Evolutionary conservation across 2,329 filamentous ascomycete genomes (phyloP), one percentile per base, ranked within the genome.

Genomic region (Zelopaecilomyces penicillatus): DNA sequence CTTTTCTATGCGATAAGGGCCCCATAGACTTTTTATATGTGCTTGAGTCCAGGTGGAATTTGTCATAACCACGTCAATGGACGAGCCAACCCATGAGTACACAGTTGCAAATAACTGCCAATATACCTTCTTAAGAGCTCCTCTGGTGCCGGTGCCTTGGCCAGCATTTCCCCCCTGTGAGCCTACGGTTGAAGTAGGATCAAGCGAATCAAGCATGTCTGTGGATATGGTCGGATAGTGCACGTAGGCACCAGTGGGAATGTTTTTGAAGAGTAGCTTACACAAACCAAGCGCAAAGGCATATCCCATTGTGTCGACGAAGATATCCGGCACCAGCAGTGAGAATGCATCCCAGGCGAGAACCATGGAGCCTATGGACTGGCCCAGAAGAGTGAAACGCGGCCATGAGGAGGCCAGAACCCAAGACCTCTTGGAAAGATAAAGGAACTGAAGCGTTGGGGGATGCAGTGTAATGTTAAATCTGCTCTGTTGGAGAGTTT

Each of bases 141-240:
- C 91, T 48, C 78, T 82, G 29, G 75, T 57, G 1, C 91, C 91
- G 30, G 71, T 74, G 3, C 89, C 91, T 44, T 85, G 76, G 30
- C 91, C 90, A 4, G 90, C 86, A 61, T 97, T 93, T 45, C 95
- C 73, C 3, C 91, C 85, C 65, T 78, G 83, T 44, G 62, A 63
- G 10, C 82, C 85, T 39, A 71, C 76, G 31, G 65, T 50, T 2
- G 73, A 76, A 6, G 62, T 63, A 6, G 85, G 79, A 53, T 89
- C 79, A 4, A 96, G 78, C 12, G 87, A 91, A 26, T 80, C 76
- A 4, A 98, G 78, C 93, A 98, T 98, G 58, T 98, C 93, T 41
- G 89, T 98, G 3, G 90, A 96, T 43, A 98, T 98, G 45, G 91
- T 97, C 1, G 93, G 93, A 61, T 97, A 98, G 67, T 98, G 93